A percentile compares a stretch with the other conserved stretches of the same genome.
These are phyloP conservation scores for Pelargonium myrrhifolium DNA, from an alignment of 441 rosid species.

Conservation along the genomic window DNA sequence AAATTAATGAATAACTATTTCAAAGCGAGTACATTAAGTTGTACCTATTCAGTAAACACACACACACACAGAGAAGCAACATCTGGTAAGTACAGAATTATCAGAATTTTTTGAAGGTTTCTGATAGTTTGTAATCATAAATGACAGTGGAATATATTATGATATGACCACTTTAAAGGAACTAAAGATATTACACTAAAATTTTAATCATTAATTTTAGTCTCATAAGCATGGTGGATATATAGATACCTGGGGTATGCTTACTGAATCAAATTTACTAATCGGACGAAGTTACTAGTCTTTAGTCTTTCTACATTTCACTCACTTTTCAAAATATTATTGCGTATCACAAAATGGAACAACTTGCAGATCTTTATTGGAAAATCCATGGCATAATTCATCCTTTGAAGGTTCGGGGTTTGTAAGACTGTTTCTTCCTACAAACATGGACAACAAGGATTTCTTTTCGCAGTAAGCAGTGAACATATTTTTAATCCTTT, in stretches of 20 bases:
- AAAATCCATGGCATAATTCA: constrained; percentile 98
- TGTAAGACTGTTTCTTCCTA: constrained; percentile 90
- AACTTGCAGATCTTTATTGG: constrained; percentile 67
- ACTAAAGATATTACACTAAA: neutral
- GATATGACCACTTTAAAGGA: neutral
- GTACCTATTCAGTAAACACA: neutral
- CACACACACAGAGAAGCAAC: constrained; percentile 1
- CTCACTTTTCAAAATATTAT: constrained; percentile 13
- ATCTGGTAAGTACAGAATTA: neutral
- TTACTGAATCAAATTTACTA: neutral
- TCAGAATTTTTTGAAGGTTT: constrained; percentile 1
- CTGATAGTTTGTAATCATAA: neutral
- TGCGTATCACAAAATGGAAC: constrained; percentile 5
- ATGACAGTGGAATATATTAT: neutral
- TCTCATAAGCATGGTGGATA: neutral
- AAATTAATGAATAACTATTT: neutral
- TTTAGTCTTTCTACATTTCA: neutral
- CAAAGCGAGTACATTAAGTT: neutral
- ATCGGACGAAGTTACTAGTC: constrained; percentile 8
- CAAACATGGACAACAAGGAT: constrained; percentile 74
- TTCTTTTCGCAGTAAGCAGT: constrained; percentile 80
- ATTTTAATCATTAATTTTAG: neutral
- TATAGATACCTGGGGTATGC: neutral
- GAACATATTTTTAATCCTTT: constrained; percentile 16
- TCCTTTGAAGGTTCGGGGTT: constrained; percentile 97